Evolutionary conservation across 2,329 filamentous ascomycete species (phyloP).

Genomic region (Neurospora sp.): DNA sequence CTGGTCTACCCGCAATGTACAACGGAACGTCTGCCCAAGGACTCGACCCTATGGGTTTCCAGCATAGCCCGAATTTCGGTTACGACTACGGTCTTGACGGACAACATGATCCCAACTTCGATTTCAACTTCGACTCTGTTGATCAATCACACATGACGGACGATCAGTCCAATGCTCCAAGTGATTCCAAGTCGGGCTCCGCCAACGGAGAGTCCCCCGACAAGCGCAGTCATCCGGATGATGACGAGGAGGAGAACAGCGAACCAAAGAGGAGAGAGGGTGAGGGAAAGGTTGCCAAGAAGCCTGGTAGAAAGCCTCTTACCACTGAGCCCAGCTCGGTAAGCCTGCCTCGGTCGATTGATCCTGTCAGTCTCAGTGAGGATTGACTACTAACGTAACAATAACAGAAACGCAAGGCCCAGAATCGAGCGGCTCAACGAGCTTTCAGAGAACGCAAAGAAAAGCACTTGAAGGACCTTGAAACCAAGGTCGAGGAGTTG

Average conservation of each 20-base stretch:
- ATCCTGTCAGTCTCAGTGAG: slow-evolving; percentile 17
- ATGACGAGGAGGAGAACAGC: slow-evolving; percentile 51
- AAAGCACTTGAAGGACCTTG: slow-evolving; percentile 77
- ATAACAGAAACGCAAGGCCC: slow-evolving; percentile 80
- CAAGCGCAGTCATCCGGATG: slow-evolving; percentile 65
- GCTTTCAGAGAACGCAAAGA: slow-evolving; percentile 94
- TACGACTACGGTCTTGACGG: slow-evolving; percentile 70
- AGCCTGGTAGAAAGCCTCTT: slow-evolving; percentile 89
- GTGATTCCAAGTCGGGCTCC: slow-evolving; percentile 44
- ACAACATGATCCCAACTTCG: slow-evolving; percentile 56
- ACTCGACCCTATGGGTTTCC: slow-evolving; percentile 39
- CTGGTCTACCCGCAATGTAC: slow-evolving; percentile 33
- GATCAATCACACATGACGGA: slow-evolving; percentile 64
- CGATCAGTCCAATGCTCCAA: slow-evolving; percentile 50
- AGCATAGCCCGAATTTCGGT: slow-evolving; percentile 70
- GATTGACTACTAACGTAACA: slow-evolving; percentile 1
- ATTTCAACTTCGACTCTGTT: slow-evolving; percentile 53
- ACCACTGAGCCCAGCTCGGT: slow-evolving; percentile 94
- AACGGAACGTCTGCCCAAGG: slow-evolving; percentile 38
- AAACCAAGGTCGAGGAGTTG: slow-evolving; percentile 65
- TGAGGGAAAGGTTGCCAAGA: slow-evolving; percentile 82
- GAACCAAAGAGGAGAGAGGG: slow-evolving; percentile 66
- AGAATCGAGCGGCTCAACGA: slow-evolving; percentile 85
- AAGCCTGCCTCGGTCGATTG: slow-evolving; percentile 30
- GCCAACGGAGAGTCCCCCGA: slow-evolving; percentile 52